These are phyloP conservation scores for Letharia columbiana DNA, from an alignment of 495 filamentous ascomycete species.

Conservation along the genomic window DNA sequence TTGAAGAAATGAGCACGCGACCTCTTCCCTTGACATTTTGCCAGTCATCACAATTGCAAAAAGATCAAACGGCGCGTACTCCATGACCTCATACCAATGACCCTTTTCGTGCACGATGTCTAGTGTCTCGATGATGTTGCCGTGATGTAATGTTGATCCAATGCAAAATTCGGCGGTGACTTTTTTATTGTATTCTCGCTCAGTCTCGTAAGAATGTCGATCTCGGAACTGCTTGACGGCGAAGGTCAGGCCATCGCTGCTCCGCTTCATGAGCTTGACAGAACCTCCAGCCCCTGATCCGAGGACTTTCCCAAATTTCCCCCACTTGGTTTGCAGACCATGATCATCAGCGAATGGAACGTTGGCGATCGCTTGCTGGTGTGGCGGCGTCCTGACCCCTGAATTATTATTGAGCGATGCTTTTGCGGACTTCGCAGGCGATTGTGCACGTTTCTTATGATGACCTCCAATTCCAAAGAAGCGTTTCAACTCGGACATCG, in stretches of 20 bases:
- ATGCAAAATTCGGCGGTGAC: slow-evolving; percentile 99
- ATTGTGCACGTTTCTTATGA: slow-evolving; percentile 60
- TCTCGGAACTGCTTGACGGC: slow-evolving; percentile 96
- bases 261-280: slow-evolving; percentile 87
- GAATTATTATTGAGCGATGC: slow-evolving; percentile 26
- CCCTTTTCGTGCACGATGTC: slow-evolving; percentile 94
- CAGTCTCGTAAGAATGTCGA: slow-evolving; percentile 84
- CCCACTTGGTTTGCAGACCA: slow-evolving; percentile 82
- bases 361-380: slow-evolving; percentile 47
- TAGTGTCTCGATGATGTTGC: slow-evolving; percentile 96
- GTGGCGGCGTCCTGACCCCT: slow-evolving; percentile 49
- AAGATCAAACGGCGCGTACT: slow-evolving; percentile 94
- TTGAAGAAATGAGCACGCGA: slow-evolving; percentile 85
- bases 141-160: slow-evolving; percentile 92
- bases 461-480: slow-evolving; percentile 71
- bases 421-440: slow-evolving; percentile 45
- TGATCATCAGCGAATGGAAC: slow-evolving; percentile 94
- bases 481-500: slow-evolving; percentile 88
- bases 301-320: slow-evolving; percentile 86
- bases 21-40: slow-evolving; percentile 89
- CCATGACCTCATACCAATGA: slow-evolving; percentile 99
- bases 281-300: slow-evolving; percentile 94
- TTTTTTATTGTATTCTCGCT: slow-evolving; percentile 96
- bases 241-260: slow-evolving; percentile 83
- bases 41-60: slow-evolving; percentile 99